These are phyloP conservation scores for Mucor irregularis DNA, from an alignment of 371 early-diverging fungal species.

Conservation along the genomic window DNA sequence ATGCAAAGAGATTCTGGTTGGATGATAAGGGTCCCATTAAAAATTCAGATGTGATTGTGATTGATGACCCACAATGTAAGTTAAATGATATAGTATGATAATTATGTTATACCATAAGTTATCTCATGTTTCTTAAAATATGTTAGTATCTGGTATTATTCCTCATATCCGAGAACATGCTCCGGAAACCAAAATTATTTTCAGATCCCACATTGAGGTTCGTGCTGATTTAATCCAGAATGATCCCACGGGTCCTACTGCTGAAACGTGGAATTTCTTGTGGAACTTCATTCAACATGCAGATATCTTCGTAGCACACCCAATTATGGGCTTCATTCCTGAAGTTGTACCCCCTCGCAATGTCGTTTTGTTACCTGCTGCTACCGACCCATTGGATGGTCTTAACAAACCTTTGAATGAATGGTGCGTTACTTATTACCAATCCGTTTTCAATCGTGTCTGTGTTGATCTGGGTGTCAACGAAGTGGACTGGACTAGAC, in stretches of 20 bases:
- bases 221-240: slow-evolving; percentile 69
- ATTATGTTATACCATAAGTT: background rate
- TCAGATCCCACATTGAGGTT: slow-evolving; percentile 88
- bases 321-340: slow-evolving; percentile 75
- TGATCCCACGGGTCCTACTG: slow-evolving; percentile 56
- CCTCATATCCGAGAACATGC: slow-evolving; percentile 72
- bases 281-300: slow-evolving; percentile 73
- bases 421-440: slow-evolving; percentile 66
- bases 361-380: slow-evolving; percentile 73
- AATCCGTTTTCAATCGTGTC: slow-evolving; percentile 75
- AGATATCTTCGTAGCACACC: slow-evolving; percentile 82
- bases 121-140: background rate
- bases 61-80: slow-evolving; percentile 87
- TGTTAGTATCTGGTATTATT: slow-evolving; percentile 70
- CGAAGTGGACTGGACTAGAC: slow-evolving; percentile 60
- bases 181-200: slow-evolving; percentile 72
- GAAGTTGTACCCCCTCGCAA: slow-evolving; percentile 63
- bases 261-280: slow-evolving; percentile 71
- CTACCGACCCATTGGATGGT: slow-evolving; percentile 76
- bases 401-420: slow-evolving; percentile 67
- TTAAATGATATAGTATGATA: background rate
- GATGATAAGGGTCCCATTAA: slow-evolving; percentile 66
- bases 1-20: slow-evolving; percentile 77
- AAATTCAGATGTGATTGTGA: slow-evolving; percentile 75
- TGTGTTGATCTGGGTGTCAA: slow-evolving; percentile 70